Percentiles rank a stretch among this genome's conserved stretches.
These are phyloP conservation scores for Arabidopsis hybrid DNA, from an alignment of 441 rosid species.

Conservation along the genomic window DNA sequence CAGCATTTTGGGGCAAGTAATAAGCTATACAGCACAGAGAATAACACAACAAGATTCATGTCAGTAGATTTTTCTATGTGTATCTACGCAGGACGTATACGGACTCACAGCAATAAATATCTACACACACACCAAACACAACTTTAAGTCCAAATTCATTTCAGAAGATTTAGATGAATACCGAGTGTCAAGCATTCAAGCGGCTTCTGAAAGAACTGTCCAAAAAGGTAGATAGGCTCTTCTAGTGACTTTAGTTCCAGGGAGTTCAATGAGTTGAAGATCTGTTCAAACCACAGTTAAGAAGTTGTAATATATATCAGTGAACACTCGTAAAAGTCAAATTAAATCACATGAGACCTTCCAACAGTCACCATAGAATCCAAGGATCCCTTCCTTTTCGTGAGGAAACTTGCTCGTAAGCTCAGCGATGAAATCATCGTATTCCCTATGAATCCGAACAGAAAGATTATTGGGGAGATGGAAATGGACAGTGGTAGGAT, in stretches of 20 bases:
- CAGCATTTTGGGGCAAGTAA: constrained; percentile 90
- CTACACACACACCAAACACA: constrained; percentile 13
- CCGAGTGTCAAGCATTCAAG: constrained; percentile 92
- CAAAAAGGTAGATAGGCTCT: constrained; percentile 93
- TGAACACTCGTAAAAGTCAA: constrained; percentile 21
- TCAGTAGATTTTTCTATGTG: background rate
- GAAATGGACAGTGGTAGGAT: constrained; percentile 95
- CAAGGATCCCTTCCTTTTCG: constrained; percentile 82
- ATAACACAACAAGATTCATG: constrained; percentile 57
- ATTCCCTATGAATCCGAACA: constrained; percentile 79
- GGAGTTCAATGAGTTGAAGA: constrained; percentile 89
- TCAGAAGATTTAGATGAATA: constrained; percentile 41
- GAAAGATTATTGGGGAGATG: constrained; percentile 86
- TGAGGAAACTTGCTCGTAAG: constrained; percentile 79
- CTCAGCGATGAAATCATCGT: constrained; percentile 65
- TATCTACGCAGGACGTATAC: background rate
- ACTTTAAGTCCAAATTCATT: background rate
- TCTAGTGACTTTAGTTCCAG: constrained; percentile 92
- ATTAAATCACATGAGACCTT: constrained; percentile 64
- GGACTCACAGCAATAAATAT: background rate
- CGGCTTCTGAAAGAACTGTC: constrained; percentile 94
- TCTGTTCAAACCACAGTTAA: constrained; percentile 44
- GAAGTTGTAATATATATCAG: background rate
- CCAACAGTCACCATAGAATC: constrained; percentile 89
- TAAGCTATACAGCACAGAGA: constrained; percentile 65